phyloP scores from a whole-genome alignment of 2,329 filamentous ascomycete genomes.

The Cordyceps cicadae region DNA sequence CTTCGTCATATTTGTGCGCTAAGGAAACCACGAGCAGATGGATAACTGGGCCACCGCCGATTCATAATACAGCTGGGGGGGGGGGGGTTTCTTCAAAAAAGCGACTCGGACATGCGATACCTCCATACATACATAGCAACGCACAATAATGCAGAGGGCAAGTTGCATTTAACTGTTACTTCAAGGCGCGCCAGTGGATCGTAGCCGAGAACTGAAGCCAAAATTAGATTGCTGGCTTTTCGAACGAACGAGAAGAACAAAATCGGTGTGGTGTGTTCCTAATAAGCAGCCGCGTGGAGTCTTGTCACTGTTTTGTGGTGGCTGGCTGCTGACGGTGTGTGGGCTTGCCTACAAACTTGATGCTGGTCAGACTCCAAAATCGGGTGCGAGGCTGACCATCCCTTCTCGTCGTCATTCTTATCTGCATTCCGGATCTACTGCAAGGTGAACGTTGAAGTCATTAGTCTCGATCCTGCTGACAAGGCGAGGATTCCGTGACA shows the following conservation, averaged over 20 bases:
- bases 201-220: background rate
- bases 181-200: background rate
- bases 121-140: background rate
- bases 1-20: no score
- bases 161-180: background rate
- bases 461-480: background rate
- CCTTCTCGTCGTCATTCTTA: background rate
- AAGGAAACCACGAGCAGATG: background rate
- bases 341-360: background rate
- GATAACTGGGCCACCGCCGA: background rate
- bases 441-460: background rate
- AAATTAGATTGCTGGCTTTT: background rate
- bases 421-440: background rate
- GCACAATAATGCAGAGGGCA: background rate
- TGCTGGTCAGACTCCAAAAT: background rate
- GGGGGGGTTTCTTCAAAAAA: no score
- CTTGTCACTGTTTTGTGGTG: background rate
- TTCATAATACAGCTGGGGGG: no score
- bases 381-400: background rate
- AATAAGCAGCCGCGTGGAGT: slow-evolving; percentile 1
- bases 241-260: background rate
- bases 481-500: background rate
- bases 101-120: background rate
- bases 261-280: background rate
- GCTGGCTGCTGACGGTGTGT: slow-evolving; percentile 3